phyloP scores from a whole-genome alignment of 2,329 filamentous ascomycete genomes.

The Calonectria leucothoes region DNA sequence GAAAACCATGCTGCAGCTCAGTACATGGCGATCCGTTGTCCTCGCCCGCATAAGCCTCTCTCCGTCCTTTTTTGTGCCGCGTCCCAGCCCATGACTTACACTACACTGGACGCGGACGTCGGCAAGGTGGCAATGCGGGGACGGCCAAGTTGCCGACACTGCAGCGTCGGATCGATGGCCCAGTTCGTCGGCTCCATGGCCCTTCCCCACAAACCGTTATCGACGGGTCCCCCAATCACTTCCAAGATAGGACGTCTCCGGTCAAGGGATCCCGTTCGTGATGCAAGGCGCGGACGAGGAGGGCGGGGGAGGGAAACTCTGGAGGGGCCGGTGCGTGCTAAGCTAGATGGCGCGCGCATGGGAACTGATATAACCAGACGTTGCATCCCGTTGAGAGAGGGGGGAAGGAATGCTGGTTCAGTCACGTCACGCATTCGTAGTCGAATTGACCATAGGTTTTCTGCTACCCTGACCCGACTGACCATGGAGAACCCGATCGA shows the following conservation, averaged over 20 bases:
- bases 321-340: neutral
- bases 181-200: slow-evolving; percentile 13
- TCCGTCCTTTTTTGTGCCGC: neutral
- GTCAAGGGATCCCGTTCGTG: neutral
- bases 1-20: neutral
- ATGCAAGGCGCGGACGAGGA: slow-evolving; percentile 1
- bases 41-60: neutral
- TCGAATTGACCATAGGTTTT: neutral
- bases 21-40: neutral
- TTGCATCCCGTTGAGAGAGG: slow-evolving; percentile 1
- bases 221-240: slow-evolving; percentile 11
- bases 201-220: slow-evolving; percentile 23
- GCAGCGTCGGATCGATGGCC: slow-evolving; percentile 23
- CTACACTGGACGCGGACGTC: slow-evolving; percentile 1
- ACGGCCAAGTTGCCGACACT: slow-evolving; percentile 19
- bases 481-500: slow-evolving; percentile 9
- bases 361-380: slow-evolving; percentile 18
- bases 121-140: slow-evolving; percentile 12
- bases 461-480: neutral
- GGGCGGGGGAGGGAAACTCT: neutral
- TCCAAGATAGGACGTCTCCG: neutral
- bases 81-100: slow-evolving; percentile 12
- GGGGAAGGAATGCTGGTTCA: neutral
- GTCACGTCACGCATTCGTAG: neutral
- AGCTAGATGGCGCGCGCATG: neutral